These are phyloP conservation scores for Aspergillus neotritici DNA, from an alignment of 2,329 filamentous ascomycete species.

Conservation along the genomic window DNA sequence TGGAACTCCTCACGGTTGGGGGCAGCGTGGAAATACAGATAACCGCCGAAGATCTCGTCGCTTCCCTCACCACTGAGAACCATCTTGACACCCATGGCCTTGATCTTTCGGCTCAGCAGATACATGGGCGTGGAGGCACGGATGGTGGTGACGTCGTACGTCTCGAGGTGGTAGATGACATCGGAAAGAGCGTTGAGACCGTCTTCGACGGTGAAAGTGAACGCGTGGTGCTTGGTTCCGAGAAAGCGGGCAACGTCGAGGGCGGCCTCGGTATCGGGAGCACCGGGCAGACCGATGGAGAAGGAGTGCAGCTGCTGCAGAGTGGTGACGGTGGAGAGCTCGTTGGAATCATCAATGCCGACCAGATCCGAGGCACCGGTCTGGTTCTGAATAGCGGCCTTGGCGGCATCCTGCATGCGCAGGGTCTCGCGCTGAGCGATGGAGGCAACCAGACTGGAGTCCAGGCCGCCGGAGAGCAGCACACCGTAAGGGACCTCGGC, in stretches of 20 bases:
- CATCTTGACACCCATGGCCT: constrained; percentile 99
- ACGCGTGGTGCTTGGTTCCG: constrained; percentile 94
- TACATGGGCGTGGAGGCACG: constrained; percentile 99
- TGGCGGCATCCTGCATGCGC: constrained; percentile 61
- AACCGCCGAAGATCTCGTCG: constrained; percentile 97
- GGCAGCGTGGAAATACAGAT: constrained; percentile 96
- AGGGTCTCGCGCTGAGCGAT: constrained; percentile 92
- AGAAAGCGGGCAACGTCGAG: constrained; percentile 93
- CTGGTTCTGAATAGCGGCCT: constrained; percentile 40
- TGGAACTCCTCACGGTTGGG: constrained; percentile 91
- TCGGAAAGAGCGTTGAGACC: constrained; percentile 94
- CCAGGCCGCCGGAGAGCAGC: constrained; percentile 85
- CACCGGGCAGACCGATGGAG: constrained; percentile 90
- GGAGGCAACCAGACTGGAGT: constrained; percentile 89
- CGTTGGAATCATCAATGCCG: constrained; percentile 88
- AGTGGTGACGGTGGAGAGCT: constrained; percentile 82
- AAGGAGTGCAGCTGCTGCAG: constrained; percentile 96
- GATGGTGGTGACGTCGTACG: constrained; percentile 97
- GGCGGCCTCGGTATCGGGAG: constrained; percentile 87
- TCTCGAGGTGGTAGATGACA: constrained; percentile 96
- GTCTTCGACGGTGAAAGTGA: constrained; percentile 97
- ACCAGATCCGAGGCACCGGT: constrained; percentile 60
- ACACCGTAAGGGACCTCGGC: constrained; percentile 98
- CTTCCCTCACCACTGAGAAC: constrained; percentile 93
- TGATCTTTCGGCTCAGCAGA: constrained; percentile 95